Conservation (phyloP, 116 monocot genomes). For the Phalaenopsis hybrid region DNA sequence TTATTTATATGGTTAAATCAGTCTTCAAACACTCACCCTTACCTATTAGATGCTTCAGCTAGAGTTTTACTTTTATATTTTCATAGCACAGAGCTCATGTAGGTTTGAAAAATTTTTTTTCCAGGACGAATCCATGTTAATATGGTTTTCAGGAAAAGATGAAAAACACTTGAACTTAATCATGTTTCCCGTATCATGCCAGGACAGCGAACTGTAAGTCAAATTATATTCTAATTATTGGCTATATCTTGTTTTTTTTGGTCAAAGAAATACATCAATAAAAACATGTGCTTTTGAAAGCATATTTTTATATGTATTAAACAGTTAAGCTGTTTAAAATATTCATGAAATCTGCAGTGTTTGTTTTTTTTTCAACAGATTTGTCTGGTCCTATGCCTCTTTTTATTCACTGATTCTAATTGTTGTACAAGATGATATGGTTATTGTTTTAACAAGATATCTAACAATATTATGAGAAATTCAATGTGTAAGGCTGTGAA, state of each 20-base stretch:
- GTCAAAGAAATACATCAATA: not conserved
- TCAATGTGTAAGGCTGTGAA: not conserved
- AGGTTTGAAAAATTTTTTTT: not conserved
- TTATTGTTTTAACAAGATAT: not conserved
- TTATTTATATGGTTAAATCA: not conserved
- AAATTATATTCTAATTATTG: not conserved
- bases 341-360: not conserved
- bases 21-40: not conserved
- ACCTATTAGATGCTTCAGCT: not conserved
- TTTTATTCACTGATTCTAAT: not conserved
- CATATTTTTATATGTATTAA: not conserved
- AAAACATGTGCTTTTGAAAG: not conserved
- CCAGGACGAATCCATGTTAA: constrained; percentile 60
- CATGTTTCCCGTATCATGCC: constrained; percentile 70
- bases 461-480: not conserved
- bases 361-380: not conserved
- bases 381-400: not conserved
- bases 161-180: constrained; percentile 63
- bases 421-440: not conserved
- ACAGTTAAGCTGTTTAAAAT: not conserved
- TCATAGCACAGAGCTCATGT: not conserved
- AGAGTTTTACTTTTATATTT: not conserved
- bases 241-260: not conserved
- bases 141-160: constrained; percentile 71
- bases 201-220: constrained; percentile 43